A percentile compares a stretch with the other conserved stretches of the same genome.
These are phyloP conservation scores for Mucor piriformis DNA, from an alignment of 371 early-diverging fungal genomes.

Conservation along the genomic window DNA sequence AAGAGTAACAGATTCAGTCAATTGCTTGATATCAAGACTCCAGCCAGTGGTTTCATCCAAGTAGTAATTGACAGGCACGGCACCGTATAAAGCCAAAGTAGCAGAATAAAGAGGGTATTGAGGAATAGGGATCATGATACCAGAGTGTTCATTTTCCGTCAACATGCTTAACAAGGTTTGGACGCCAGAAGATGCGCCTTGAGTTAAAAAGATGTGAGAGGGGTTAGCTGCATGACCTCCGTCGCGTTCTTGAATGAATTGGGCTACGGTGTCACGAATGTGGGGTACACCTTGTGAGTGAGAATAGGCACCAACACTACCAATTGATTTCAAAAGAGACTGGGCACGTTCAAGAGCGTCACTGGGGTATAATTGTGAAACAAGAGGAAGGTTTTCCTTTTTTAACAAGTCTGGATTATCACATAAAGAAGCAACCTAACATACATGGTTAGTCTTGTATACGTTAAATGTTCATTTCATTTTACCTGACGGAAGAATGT, in stretches of 20 bases:
- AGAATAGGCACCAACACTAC: constrained; percentile 90
- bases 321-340: constrained; percentile 64
- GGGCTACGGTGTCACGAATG: constrained; percentile 86
- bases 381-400: constrained; percentile 50
- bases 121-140: constrained; percentile 96
- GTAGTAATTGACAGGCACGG: constrained; percentile 84
- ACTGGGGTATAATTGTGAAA: constrained; percentile 67
- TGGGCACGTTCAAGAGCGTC: constrained; percentile 91
- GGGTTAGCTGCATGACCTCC: constrained; percentile 80
- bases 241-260: constrained; percentile 84
- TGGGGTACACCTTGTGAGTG: constrained; percentile 91
- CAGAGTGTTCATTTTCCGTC: constrained; percentile 72
- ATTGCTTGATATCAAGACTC: constrained; percentile 70
- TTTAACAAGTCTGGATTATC: constrained; percentile 86
- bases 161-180: constrained; percentile 84
- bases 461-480: not conserved
- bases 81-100: constrained; percentile 75
- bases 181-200: constrained; percentile 86
- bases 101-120: constrained; percentile 97
- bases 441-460: not conserved
- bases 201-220: constrained; percentile 85
- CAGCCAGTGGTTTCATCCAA: constrained; percentile 84
- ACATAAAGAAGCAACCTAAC: constrained; percentile 78
- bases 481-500: constrained; percentile 95
- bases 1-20: constrained; percentile 56